Evolutionary conservation across 768 basidiomycete species (phyloP), one percentile per base, ranked within the genome.

Genomic region (Kwoniella pini): DNA sequence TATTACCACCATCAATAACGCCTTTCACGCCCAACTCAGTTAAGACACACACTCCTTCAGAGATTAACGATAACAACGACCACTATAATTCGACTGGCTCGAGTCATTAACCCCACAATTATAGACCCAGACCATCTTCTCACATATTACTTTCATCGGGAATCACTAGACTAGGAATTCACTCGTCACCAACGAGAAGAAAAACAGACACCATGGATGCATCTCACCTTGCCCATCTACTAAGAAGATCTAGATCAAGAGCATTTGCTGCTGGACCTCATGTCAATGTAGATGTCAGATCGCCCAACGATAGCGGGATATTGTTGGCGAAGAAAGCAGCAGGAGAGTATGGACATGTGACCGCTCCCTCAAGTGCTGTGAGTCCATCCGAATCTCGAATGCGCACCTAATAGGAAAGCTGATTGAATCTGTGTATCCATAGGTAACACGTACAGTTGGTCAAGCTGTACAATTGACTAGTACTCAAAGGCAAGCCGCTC

Each of bases 201-300:
- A 31, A 40, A 22, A 12, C 15, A 30, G 3, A 26, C 54, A 56
- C 15, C 27, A 55, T 62, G 54, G 54, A 55, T 22, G 49, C 33
- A 4, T 53, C 60, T 1, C 48, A 26, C 27, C 48, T 56, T 38
- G 46, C 53, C 17, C 63, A 60, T 31, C n/a, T 60, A 24, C 45
- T 60, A 11, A 53, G 54, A 26, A 57, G 57, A 33, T 64, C 63
- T 15, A 53, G 57, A 49, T 48, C 55, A 9, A 46, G 63, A 31
- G 30, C 46, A 17, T 60, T 60, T 36, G 54, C 63, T 39, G 52
- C 44, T 31, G 62, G 28, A 44, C 49, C 50, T 27, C 49, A 59
- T 48, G 57, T 31, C 15, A 40, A 51, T 19, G 4, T 51, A 11
- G 40, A 28, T 26, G 57, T 40, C 27, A 42, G 39, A 33, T 44